A percentile compares a stretch with the other conserved stretches of the same genome.
phyloP scores from a whole-genome alignment of 371 early-diverging fungal genomes.

The Fennellomyces sp. region DNA sequence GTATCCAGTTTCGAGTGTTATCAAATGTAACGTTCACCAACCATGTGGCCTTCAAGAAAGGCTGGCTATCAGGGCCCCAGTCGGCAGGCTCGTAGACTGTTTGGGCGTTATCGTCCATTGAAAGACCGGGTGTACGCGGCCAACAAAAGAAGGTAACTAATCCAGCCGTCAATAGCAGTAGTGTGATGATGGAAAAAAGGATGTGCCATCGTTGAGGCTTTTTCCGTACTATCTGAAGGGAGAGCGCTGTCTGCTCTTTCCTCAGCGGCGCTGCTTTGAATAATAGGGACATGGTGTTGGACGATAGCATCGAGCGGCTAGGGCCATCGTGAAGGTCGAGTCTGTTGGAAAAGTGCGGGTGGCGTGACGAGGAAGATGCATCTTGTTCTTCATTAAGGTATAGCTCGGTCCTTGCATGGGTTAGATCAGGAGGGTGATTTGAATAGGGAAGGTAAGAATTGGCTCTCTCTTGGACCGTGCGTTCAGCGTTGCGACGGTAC shows the following conservation, averaged over 20 bases:
- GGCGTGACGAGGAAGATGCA: not conserved
- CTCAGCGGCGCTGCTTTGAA: not conserved
- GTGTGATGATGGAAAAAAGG: not conserved
- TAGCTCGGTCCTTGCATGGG: not conserved
- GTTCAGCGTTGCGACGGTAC: too few relatives aligned
- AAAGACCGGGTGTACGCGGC: constrained; percentile 21
- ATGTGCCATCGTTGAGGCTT: not conserved
- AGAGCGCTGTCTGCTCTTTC: not conserved
- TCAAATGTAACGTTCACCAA: constrained; percentile 31
- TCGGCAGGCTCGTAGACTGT: constrained; percentile 7
- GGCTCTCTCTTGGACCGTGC: too few relatives aligned
- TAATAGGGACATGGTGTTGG: not conserved
- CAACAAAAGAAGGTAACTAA: constrained; percentile 25
- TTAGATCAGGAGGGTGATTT: constrained; percentile 24
- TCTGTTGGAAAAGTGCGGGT: not conserved
- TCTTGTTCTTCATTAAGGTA: constrained; percentile 2
- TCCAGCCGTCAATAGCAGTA: not conserved
- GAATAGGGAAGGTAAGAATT: constrained; percentile 38
- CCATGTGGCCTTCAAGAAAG: constrained; percentile 23
- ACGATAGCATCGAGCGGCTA: constrained; percentile 6
- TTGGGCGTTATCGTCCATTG: constrained; percentile 11
- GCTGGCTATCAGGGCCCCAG: constrained; percentile 23
- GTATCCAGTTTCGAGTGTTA: constrained; percentile 31
- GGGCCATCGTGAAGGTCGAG: constrained; percentile 3
- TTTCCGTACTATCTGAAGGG: not conserved